Conservation (phyloP, 192 early-diverging fungal genomes). For the Podila minutissima region DNA sequence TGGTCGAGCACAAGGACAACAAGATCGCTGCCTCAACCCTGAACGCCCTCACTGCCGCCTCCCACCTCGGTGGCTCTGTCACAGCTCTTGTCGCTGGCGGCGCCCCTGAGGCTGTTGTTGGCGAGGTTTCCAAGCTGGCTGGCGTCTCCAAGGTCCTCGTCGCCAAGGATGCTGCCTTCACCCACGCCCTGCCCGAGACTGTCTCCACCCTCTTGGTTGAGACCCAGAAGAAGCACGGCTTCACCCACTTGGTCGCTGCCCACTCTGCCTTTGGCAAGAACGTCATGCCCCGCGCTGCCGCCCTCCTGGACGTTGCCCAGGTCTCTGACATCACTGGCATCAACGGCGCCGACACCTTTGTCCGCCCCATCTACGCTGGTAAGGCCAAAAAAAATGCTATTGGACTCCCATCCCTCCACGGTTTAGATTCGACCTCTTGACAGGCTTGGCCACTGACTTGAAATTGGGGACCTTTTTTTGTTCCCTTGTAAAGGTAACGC, state of each 20-base stretch:
- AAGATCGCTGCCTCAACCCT: slow-evolving; percentile 76
- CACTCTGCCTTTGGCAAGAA: slow-evolving; percentile 96
- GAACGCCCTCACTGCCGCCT: slow-evolving; percentile 90
- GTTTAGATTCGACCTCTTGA: neutral
- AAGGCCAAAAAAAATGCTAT: slow-evolving; percentile 2
- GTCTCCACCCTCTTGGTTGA: slow-evolving; percentile 80
- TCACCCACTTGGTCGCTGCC: slow-evolving; percentile 88
- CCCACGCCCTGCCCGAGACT: slow-evolving; percentile 84
- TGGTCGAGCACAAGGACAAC: slow-evolving; percentile 90
- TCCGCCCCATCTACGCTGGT: slow-evolving; percentile 98
- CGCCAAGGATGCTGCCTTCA: slow-evolving; percentile 82
- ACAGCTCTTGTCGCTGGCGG: slow-evolving; percentile 91
- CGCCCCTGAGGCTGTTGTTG: slow-evolving; percentile 71
- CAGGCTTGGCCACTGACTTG: neutral
- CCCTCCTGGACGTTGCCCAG: slow-evolving; percentile 89
- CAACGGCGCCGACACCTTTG: slow-evolving; percentile 86
- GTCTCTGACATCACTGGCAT: slow-evolving; percentile 91
- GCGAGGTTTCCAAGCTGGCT: slow-evolving; percentile 66
- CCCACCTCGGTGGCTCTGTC: slow-evolving; percentile 80
- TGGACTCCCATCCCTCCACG: neutral
- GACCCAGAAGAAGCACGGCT: slow-evolving; percentile 72
- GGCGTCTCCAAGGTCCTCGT: slow-evolving; percentile 87
- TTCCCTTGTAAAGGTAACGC: slow-evolving; percentile 77
- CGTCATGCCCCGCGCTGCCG: slow-evolving; percentile 92
- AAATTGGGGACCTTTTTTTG: neutral